Evolutionary conservation across 768 basidiomycete species (phyloP).

Genomic region (Termitomyces heimii): DNA sequence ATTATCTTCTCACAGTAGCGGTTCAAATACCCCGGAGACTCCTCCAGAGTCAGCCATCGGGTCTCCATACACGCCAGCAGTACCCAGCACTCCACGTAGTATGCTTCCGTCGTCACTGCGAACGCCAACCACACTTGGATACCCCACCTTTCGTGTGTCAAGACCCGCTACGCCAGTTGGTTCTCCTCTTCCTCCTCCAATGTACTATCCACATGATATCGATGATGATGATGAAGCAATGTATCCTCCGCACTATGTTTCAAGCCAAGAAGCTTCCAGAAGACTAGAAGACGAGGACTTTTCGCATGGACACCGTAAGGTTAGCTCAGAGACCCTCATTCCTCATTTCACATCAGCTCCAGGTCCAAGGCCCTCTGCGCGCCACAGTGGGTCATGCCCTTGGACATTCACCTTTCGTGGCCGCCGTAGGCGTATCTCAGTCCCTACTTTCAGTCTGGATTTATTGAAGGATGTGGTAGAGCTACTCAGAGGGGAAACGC

Average conservation of each 20-base stretch:
- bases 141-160: slow-evolving; percentile 36
- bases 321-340: slow-evolving; percentile 12
- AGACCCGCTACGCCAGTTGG: slow-evolving; percentile 34
- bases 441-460: slow-evolving; percentile 26
- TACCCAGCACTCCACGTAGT: slow-evolving; percentile 32
- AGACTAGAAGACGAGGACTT: slow-evolving; percentile 31
- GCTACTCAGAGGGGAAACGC: slow-evolving; percentile 9
- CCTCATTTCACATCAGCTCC: slow-evolving; percentile 35
- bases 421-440: slow-evolving; percentile 41
- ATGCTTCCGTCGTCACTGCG: slow-evolving; percentile 33
- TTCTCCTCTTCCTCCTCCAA: slow-evolving; percentile 32
- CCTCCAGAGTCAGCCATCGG: slow-evolving; percentile 34
- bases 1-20: slow-evolving; percentile 24
- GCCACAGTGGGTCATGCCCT: slow-evolving; percentile 32
- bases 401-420: slow-evolving; percentile 54
- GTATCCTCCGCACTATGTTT: slow-evolving; percentile 44
- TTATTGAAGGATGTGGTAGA: slow-evolving; percentile 14
- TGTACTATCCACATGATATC: slow-evolving; percentile 30
- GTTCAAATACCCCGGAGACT: slow-evolving; percentile 17
- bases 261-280: slow-evolving; percentile 27
- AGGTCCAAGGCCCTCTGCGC: slow-evolving; percentile 14
- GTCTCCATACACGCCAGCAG: slow-evolving; percentile 34
- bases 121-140: slow-evolving; percentile 27
- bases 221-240: slow-evolving; percentile 50
- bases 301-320: slow-evolving; percentile 21